These are phyloP conservation scores for Coniochaeta sp. DNA, from an alignment of 2,329 filamentous ascomycete species.

Conservation along the genomic window DNA sequence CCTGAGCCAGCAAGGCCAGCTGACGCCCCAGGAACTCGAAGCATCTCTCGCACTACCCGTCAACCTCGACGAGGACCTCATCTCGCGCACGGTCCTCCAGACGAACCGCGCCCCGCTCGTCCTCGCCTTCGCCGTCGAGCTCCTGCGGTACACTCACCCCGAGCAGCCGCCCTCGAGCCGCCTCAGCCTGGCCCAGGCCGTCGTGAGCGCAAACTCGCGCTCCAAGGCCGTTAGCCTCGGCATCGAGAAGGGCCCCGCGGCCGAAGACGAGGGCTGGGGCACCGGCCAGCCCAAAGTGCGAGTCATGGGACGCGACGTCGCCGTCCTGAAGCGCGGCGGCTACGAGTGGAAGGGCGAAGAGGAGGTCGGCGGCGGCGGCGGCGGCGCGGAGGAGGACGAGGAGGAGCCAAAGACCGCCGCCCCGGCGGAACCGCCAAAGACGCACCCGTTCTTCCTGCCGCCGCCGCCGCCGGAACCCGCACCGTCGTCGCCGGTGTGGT, in stretches of 20 bases:
- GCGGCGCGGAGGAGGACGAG: slow-evolving; percentile 5
- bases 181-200: slow-evolving; percentile 74
- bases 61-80: slow-evolving; percentile 47
- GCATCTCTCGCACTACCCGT: slow-evolving; percentile 53
- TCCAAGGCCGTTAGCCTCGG: slow-evolving; percentile 71
- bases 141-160: slow-evolving; percentile 76
- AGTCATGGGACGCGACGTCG: slow-evolving; percentile 66
- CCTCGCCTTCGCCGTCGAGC: slow-evolving; percentile 67
- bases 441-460: slow-evolving; percentile 3
- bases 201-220: slow-evolving; percentile 74
- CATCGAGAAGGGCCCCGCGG: slow-evolving; percentile 55
- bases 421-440: slow-evolving; percentile 3
- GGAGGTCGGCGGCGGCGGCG: no score
- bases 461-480: slow-evolving; percentile 5
- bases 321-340: slow-evolving; percentile 69
- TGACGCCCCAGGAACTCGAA: slow-evolving; percentile 53
- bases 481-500: slow-evolving; percentile 29
- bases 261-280: slow-evolving; percentile 65
- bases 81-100: slow-evolving; percentile 51
- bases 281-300: slow-evolving; percentile 67
- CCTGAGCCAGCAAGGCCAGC: slow-evolving; percentile 15
- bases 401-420: not conserved
- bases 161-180: slow-evolving; percentile 79
- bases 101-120: slow-evolving; percentile 81
- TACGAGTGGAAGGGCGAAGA: slow-evolving; percentile 53